Base-by-base conservation (phyloP, 352 stramenopile species). In the Thalassiosira ordinaria region DNA sequence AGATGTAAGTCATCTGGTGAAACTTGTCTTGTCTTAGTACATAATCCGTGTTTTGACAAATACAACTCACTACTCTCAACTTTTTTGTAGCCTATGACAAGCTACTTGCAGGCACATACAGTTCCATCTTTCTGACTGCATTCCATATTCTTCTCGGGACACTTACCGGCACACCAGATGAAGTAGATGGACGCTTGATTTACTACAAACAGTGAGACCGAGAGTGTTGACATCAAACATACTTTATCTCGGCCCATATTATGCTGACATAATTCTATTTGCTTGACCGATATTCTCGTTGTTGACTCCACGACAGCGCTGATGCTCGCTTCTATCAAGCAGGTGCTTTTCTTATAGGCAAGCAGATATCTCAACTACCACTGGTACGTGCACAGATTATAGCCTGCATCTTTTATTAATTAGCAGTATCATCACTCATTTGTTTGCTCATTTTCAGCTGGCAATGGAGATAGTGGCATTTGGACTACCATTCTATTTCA, bases 171-270 rank as follows among this genome's bases (percentile, higher is more conserved):
- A 86, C 87, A 62, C 77, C 80, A 16, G 72, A 85, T 49, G 77
- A 84, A 57, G 56, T 90, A 16, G 76, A 84, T 56, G 67, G 61
- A 26, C 67, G 86, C 9, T 51, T 56, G 13, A 86, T 93, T 24
- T 82, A 91, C 49, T 93, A 93, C 78, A 91, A 92, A 73, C 85
- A 91, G 33, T n/a, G n/a, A n/a, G n/a, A n/a, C n/a, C n/a, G n/a
- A n/a, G n/a, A n/a, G n/a, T n/a, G n/a, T n/a, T n/a, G n/a, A n/a
- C n/a, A n/a, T n/a, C n/a, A n/a, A n/a, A n/a, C n/a, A n/a, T n/a
- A n/a, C n/a, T n/a, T n/a, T n/a, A n/a, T n/a, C n/a, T n/a, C n/a
- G n/a, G n/a, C n/a, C n/a, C n/a, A n/a, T n/a, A n/a, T n/a, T n/a
- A n/a, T n/a, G n/a, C n/a, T n/a, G n/a, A n/a, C n/a, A n/a, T n/a